Conservation (phyloP, 257 asterid genomes). For the Solanum corneliomulleri region DNA sequence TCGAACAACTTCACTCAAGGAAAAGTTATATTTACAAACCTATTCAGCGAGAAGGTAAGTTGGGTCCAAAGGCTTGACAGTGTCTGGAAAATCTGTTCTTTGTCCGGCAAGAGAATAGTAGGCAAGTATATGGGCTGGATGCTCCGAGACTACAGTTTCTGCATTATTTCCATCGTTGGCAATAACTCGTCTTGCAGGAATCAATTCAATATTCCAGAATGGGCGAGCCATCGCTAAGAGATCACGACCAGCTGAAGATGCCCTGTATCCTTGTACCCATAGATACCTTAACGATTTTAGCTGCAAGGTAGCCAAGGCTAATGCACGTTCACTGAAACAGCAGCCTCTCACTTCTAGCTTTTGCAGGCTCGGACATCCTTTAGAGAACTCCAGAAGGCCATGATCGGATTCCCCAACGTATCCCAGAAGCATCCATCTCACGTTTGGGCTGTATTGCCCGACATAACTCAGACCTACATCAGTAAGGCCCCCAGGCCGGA, state of each 20-base stretch:
- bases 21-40: slow-evolving; percentile 5
- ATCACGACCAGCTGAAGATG: slow-evolving; percentile 35
- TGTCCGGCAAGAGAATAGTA: slow-evolving; percentile 86
- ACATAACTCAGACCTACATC: slow-evolving; percentile 67
- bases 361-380: slow-evolving; percentile 69
- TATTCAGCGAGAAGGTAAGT: neutral
- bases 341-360: slow-evolving; percentile 86
- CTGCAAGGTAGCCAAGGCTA: slow-evolving; percentile 47
- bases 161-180: slow-evolving; percentile 9
- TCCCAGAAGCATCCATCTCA: slow-evolving; percentile 92
- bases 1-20: neutral
- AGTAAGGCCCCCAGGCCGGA: slow-evolving; percentile 64
- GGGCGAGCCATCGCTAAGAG: slow-evolving; percentile 58
- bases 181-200: slow-evolving; percentile 44
- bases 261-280: slow-evolving; percentile 82
- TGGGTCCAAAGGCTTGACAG: slow-evolving; percentile 45
- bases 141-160: slow-evolving; percentile 15
- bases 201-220: slow-evolving; percentile 73
- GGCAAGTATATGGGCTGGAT: slow-evolving; percentile 81
- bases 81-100: slow-evolving; percentile 62
- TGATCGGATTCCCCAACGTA: slow-evolving; percentile 63
- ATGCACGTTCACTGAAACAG: slow-evolving; percentile 64
- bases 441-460: slow-evolving; percentile 56
- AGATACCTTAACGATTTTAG: slow-evolving; percentile 49
- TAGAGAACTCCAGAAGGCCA: slow-evolving; percentile 73